phyloP scores from a whole-genome alignment of 1,284 basidiomycete genomes.

The Moesziomyces parantarcticus region DNA sequence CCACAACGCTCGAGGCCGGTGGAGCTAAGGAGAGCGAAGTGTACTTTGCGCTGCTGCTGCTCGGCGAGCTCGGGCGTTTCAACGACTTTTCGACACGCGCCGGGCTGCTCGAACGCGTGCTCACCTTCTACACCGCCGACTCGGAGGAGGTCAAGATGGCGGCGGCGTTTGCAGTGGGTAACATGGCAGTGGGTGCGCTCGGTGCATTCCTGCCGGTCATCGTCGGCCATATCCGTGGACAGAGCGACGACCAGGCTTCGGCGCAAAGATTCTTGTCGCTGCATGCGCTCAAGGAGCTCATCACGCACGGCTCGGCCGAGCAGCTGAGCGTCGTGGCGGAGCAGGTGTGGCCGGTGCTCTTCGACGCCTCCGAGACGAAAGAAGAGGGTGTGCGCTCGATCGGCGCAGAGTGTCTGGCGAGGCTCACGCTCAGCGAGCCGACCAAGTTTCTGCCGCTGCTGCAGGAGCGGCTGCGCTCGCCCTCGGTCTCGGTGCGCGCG shows the following conservation, averaged over 20 bases:
- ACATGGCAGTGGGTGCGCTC: conserved; percentile 91
- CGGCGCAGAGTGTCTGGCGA: conserved; percentile 94
- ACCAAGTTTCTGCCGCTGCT: conserved; percentile 78
- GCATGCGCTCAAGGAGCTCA: conserved; percentile 94
- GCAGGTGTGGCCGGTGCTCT: conserved; percentile 82
- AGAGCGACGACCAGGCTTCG: conserved; percentile 66
- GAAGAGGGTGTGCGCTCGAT: conserved; percentile 94
- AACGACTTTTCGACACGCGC: conserved; percentile 44
- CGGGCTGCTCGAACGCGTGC: conserved; percentile 43
- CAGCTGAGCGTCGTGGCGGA: conserved; percentile 87
- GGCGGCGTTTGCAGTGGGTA: conserved; percentile 73
- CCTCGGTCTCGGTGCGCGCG: conserved; percentile 73
- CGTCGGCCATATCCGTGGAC: conserved; percentile 78
- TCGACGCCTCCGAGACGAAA: conserved; percentile 65
- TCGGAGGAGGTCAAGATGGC: conserved; percentile 60
- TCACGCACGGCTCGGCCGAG: conserved; percentile 84
- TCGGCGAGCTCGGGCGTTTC: conserved; percentile 59
- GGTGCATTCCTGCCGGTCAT: conserved; percentile 85
- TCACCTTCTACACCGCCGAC: conserved; percentile 36
- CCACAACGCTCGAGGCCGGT: conserved; percentile 18
- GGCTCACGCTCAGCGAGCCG: conserved; percentile 89
- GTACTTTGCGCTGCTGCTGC: conserved; percentile 52
- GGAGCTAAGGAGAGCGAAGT: conserved; percentile 46
- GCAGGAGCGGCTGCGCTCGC: conserved; percentile 76
- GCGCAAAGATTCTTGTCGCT: conserved; percentile 74